Percentiles rank a stretch among this genome's conserved stretches.
These are phyloP conservation scores for Penstemon davidsonii DNA, from an alignment of 257 asterid species.

Conservation along the genomic window DNA sequence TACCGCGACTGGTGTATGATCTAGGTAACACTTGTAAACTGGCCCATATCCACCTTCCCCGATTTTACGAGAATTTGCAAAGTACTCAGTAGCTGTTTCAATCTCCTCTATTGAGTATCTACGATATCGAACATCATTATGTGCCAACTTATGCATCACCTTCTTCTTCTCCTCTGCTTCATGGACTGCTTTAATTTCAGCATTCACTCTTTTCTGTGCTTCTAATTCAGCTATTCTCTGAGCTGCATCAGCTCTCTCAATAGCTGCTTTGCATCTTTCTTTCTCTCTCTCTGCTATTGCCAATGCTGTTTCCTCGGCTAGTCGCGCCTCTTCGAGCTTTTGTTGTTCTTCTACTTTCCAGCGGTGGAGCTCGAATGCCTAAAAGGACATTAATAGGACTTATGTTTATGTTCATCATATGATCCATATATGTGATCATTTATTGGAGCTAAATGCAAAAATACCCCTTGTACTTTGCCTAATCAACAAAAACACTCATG, in stretches of 20 bases:
- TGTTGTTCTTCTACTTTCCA: slow-evolving; percentile 47
- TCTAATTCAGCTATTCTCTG: slow-evolving; percentile 40
- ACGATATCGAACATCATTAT: slow-evolving; percentile 24
- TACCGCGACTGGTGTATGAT: slow-evolving; percentile 32
- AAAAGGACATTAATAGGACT: background rate
- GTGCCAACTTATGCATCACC: slow-evolving; percentile 14
- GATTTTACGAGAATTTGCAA: slow-evolving; percentile 23
- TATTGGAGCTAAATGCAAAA: too few species aligned
- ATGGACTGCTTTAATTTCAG: slow-evolving; percentile 35
- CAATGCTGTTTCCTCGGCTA: slow-evolving; percentile 39
- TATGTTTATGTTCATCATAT: background rate
- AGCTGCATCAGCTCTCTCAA: slow-evolving; percentile 41
- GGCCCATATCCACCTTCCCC: slow-evolving; percentile 38
- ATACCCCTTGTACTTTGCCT: too few species aligned
- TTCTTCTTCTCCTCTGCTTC: slow-evolving; percentile 37
- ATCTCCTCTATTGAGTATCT: slow-evolving; percentile 28
- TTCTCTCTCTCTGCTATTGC: slow-evolving; percentile 41
- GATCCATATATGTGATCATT: background rate
- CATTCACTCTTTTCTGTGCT: slow-evolving; percentile 34
- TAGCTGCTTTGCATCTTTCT: slow-evolving; percentile 35
- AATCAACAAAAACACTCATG: too few species aligned
- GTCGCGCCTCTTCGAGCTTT: slow-evolving; percentile 39
- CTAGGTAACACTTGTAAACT: slow-evolving; percentile 30
- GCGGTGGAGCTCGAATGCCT: slow-evolving; percentile 42
- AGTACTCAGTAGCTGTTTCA: slow-evolving; percentile 27